Conservation (phyloP, 2,329 filamentous ascomycete species). For the Ophidiomyces ophidiicola region DNA sequence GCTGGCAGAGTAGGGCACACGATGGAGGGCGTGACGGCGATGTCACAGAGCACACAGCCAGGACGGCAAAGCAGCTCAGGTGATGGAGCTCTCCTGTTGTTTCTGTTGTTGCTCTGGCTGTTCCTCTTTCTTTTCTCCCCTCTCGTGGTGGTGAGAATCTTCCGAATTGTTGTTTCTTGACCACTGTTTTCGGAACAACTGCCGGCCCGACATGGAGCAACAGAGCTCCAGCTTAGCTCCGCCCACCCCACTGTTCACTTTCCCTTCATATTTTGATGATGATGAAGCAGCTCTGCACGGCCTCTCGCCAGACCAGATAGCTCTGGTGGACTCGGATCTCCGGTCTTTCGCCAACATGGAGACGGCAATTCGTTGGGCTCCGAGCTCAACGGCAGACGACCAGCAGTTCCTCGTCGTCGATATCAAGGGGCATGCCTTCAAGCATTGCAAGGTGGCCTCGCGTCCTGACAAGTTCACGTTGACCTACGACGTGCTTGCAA, state of each 20-base stretch:
- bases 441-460: conserved; percentile 41
- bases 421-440: conserved; percentile 47
- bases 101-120: neutral
- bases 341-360: conserved; percentile 34
- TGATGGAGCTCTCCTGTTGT: neutral
- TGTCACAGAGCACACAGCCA: neutral
- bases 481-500: conserved; percentile 42
- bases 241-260: no score
- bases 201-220: neutral
- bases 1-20: no score
- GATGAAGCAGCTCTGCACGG: neutral
- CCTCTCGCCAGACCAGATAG: conserved; percentile 9
- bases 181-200: neutral
- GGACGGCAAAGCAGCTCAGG: neutral
- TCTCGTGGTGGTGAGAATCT: neutral
- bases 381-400: conserved; percentile 41
- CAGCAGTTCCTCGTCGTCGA: conserved; percentile 52
- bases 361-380: conserved; percentile 52
- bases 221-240: neutral
- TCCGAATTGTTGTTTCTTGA: neutral
- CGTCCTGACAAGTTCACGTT: conserved; percentile 30
- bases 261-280: no score
- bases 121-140: neutral
- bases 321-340: conserved; percentile 4
- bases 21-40: no score